Percentiles rank a stretch among this genome's conserved stretches.
phyloP scores from a whole-genome alignment of 1,139 yeast genomes.

The Yamadazyma triangularis region DNA sequence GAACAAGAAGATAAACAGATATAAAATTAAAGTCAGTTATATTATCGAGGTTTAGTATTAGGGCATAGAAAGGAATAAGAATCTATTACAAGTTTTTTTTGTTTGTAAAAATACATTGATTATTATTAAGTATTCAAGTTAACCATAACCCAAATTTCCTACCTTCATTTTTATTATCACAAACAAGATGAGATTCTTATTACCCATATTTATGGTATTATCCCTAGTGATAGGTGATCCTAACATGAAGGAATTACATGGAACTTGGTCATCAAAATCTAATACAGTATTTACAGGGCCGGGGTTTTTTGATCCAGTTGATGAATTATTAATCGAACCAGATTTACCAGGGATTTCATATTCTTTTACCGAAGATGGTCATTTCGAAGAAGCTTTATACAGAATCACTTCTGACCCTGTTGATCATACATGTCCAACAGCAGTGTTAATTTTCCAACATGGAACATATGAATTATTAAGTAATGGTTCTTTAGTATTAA shows the following conservation, averaged over 20 bases:
- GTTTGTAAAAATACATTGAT: too few relatives aligned
- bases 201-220: constrained; percentile 2
- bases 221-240: constrained; percentile 17
- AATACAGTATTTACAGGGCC: constrained; percentile 96
- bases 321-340: constrained; percentile 90
- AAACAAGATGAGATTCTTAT: too few relatives aligned
- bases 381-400: constrained; percentile 84
- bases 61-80: too few relatives aligned
- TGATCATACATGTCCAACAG: constrained; percentile 79
- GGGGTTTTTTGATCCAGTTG: constrained; percentile 92
- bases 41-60: too few relatives aligned
- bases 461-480: constrained; percentile 63
- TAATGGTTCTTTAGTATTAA: constrained; percentile 66
- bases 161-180: too few relatives aligned
- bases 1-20: too few relatives aligned
- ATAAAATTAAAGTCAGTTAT: too few relatives aligned
- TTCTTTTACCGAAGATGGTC: constrained; percentile 90
- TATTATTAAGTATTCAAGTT: too few relatives aligned
- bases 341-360: constrained; percentile 91
- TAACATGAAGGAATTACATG: constrained; percentile 46
- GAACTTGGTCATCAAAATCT: constrained; percentile 96
- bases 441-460: constrained; percentile 81
- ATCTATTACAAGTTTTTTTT: too few relatives aligned
- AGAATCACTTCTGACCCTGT: constrained; percentile 67
- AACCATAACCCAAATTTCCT: too few relatives aligned